Evolutionary conservation across 2,329 filamentous ascomycete genomes (phyloP), one percentile per base, ranked within the genome.

Genomic region (Botrytis fabae): DNA sequence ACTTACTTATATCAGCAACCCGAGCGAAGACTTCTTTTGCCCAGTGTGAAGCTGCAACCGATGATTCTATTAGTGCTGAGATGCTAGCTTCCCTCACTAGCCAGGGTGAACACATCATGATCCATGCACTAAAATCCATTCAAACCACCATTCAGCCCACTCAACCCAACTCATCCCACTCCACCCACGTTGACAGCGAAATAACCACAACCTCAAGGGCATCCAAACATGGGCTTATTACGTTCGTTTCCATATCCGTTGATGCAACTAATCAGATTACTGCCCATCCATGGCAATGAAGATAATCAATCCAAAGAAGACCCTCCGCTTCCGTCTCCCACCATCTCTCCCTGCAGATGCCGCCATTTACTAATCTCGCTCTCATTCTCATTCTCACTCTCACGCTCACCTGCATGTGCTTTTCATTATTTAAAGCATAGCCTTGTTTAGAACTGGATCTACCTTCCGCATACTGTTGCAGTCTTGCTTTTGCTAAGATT

Each of bases 391-490:
- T 1, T 16, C 51, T n/a, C 51, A 57, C 14, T 1, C 65, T n/a
- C 28, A 14, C 42, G 28, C 65, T 57, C 48, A 42, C 65, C 22
- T n/a, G 25, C 65, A 68, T 64, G n/a, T 12, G n/a, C 51, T 32
- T 60, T 54, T 46, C 38, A n/a, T 69, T 44, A 32, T 25, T 40
- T 69, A 63, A 38, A 25, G 42, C 16, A 51, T 70, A 63, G 69
- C 69, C 46, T 54, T 61, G n/a, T 51, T 63, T 70, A 57, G 69
- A 46, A 71, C 57, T 63, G 20, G n/a, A 54, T 51, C 54, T 28
- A 64, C 25, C 69, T 70, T 62, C 28, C 42, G 28, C 10, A 35
- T 44, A 32, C 46, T 57, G 60, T 57, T 60, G 69, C 69, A 71
- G 35, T 28, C 42, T 70, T 63, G 32, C 35, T 65, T 54, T 54